These are phyloP conservation scores for Austroboletus novae-zelandiae DNA, from an alignment of 1,284 basidiomycete genomes.

Conservation along the genomic window DNA sequence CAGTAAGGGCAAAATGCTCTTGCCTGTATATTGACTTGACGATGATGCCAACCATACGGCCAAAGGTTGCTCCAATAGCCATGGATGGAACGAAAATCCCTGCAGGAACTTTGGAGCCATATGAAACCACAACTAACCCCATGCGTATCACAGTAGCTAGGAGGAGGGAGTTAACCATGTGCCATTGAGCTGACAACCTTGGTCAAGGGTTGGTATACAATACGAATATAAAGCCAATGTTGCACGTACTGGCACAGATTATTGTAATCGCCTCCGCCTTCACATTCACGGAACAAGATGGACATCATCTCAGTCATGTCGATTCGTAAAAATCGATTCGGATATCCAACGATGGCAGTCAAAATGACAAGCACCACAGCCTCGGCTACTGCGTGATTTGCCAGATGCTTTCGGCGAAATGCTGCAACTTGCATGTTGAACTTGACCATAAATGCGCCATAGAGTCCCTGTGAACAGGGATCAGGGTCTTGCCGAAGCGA, in stretches of 20 bases:
- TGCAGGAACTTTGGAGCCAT: conserved; percentile 95
- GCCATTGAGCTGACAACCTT: conserved; percentile 90
- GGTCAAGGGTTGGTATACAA: conserved; percentile 12
- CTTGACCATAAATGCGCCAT: conserved; percentile 96
- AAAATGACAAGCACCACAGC: conserved; percentile 84
- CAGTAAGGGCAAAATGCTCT: conserved; percentile 22
- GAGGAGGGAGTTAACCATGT: conserved; percentile 89
- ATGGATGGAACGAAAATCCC: conserved; percentile 98
- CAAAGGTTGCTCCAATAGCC: conserved; percentile 96
- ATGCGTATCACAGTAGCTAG: conserved; percentile 89
- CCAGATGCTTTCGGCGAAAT: conserved; percentile 89
- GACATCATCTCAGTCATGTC: conserved; percentile 99
- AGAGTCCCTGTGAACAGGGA: conserved; percentile 69
- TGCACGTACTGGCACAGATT: conserved; percentile 89
- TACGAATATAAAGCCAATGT: conserved; percentile 1
- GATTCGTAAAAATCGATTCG: conserved; percentile 92
- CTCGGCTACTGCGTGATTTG: conserved; percentile 83
- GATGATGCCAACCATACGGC: conserved; percentile 92
- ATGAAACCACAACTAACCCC: conserved; percentile 87
- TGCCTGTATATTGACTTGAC: conserved; percentile 91
- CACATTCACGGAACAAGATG: conserved; percentile 96
- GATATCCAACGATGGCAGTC: conserved; percentile 91
- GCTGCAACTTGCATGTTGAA: conserved; percentile 95
- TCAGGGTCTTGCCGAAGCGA: conserved; percentile 3
- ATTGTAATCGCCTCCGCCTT: conserved; percentile 89